These are phyloP conservation scores for Saccharomycopsis sp. DNA, from an alignment of 805 yeast species.

Conservation along the genomic window DNA sequence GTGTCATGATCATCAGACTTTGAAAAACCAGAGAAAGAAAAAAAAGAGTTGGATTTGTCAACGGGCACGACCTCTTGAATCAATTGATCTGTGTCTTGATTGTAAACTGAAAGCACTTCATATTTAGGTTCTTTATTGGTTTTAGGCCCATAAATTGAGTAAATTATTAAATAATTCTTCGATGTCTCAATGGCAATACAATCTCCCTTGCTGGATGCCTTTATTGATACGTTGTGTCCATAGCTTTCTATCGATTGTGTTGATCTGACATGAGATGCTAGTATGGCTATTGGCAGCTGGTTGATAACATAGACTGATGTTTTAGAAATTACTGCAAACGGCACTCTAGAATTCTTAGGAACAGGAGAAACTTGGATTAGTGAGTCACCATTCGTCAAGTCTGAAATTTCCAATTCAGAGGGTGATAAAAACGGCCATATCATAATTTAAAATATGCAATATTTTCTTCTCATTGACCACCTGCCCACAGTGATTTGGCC, in stretches of 20 bases:
- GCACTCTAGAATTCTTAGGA: conserved; percentile 3
- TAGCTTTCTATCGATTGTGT: conserved; percentile 31
- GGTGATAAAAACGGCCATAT: conserved; percentile 21
- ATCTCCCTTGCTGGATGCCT: conserved; percentile 25
- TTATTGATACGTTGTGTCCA: conserved; percentile 31
- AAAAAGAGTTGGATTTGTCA: conserved; percentile 8
- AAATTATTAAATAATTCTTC: conserved; percentile 32
- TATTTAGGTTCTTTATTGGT: conserved; percentile 8
- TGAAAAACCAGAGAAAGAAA: conserved; percentile 6
- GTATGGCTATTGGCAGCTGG: conserved; percentile 29
- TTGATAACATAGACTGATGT: conserved; percentile 29
- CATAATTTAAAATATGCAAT: conserved; percentile 9
- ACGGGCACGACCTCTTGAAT: conserved; percentile 19
- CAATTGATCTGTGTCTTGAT: conserved; percentile 13
- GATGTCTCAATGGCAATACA: conserved; percentile 32
- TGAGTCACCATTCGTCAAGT: conserved; percentile 6
- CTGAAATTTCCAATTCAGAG: conserved; percentile 14
- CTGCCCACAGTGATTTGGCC: neutral
- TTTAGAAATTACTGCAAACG: conserved; percentile 29
- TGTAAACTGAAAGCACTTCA: conserved; percentile 13
- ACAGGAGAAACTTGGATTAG: conserved; percentile 6
- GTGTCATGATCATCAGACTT: conserved; percentile 4
- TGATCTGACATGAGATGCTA: conserved; percentile 31
- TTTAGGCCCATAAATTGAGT: conserved; percentile 24
- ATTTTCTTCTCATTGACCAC: neutral